Percentiles rank a stretch among this genome's conserved stretches.
phyloP scores from a whole-genome alignment of 176 grass and related monocot species.

The Otatea glauca region DNA sequence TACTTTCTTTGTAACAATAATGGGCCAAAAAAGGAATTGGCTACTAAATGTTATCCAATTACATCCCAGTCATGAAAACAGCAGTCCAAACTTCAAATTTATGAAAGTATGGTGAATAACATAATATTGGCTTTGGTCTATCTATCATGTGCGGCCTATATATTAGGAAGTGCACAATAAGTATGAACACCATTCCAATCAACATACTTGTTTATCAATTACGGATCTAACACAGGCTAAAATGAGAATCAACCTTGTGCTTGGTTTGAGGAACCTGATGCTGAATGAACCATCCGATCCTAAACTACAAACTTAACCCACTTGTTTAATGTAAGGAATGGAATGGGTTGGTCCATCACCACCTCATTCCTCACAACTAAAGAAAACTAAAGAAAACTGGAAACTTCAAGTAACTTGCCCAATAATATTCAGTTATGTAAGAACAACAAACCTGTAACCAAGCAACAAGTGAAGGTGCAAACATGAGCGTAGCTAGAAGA shows the following conservation, averaged over 20 bases:
- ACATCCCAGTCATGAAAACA: neutral
- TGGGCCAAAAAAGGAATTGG: neutral
- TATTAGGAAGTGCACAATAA: neutral
- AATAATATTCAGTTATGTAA: conserved; percentile 10
- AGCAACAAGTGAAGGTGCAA: conserved; percentile 82
- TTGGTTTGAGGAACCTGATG: neutral
- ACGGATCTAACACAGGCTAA: neutral
- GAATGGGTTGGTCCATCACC: neutral
- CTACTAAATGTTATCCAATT: neutral
- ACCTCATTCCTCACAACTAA: neutral
- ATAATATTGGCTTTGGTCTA: neutral
- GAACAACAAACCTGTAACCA: conserved; percentile 83
- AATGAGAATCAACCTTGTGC: neutral
- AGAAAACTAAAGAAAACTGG: neutral
- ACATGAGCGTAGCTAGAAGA: conserved; percentile 85
- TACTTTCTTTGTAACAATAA: neutral
- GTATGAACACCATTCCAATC: neutral
- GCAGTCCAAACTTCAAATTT: neutral
- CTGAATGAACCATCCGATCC: neutral
- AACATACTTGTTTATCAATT: conserved; percentile 4
- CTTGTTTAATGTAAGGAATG: neutral
- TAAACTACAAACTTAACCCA: neutral
- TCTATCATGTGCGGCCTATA: conserved; percentile 15
- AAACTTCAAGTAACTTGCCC: conserved; percentile 14
- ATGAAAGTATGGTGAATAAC: neutral